Percentiles rank a stretch among this genome's conserved stretches.
These are phyloP conservation scores for Ambrosia hybrid DNA, from an alignment of 140 eudicot species.

Conservation along the genomic window DNA sequence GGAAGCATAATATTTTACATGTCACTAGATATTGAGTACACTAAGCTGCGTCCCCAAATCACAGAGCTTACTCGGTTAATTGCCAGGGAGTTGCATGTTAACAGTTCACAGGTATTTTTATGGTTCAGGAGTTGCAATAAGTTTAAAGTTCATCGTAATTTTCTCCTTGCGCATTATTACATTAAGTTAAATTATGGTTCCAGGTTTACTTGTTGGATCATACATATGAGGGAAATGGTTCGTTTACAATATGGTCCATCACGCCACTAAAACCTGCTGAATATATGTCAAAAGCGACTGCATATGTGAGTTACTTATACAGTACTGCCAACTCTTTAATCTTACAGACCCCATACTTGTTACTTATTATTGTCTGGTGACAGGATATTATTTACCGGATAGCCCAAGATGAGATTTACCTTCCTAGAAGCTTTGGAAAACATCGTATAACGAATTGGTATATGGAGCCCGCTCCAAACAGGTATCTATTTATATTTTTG, in stretches of 20 bases:
- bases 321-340: neutral
- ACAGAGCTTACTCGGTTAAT: slow-evolving; percentile 52
- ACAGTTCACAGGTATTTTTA: slow-evolving; percentile 62
- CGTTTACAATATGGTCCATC: slow-evolving; percentile 72
- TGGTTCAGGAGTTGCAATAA: neutral
- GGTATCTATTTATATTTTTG: slow-evolving; percentile 43
- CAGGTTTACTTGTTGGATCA: slow-evolving; percentile 63
- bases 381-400: slow-evolving; percentile 65
- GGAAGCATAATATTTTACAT: slow-evolving; percentile 61
- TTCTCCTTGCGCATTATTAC: neutral
- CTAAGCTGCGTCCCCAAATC: slow-evolving; percentile 56
- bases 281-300: slow-evolving; percentile 58
- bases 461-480: slow-evolving; percentile 45
- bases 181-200: slow-evolving; percentile 17
- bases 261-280: slow-evolving; percentile 61
- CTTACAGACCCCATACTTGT: neutral
- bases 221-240: slow-evolving; percentile 55
- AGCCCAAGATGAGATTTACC: slow-evolving; percentile 59
- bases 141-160: neutral
- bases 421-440: slow-evolving; percentile 72
- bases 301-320: slow-evolving; percentile 43
- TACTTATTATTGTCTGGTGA: slow-evolving; percentile 16
- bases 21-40: slow-evolving; percentile 47
- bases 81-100: slow-evolving; percentile 58
- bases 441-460: slow-evolving; percentile 65